phyloP scores from a whole-genome alignment of 345 rosid species.

The Aurinia saxatilis region DNA sequence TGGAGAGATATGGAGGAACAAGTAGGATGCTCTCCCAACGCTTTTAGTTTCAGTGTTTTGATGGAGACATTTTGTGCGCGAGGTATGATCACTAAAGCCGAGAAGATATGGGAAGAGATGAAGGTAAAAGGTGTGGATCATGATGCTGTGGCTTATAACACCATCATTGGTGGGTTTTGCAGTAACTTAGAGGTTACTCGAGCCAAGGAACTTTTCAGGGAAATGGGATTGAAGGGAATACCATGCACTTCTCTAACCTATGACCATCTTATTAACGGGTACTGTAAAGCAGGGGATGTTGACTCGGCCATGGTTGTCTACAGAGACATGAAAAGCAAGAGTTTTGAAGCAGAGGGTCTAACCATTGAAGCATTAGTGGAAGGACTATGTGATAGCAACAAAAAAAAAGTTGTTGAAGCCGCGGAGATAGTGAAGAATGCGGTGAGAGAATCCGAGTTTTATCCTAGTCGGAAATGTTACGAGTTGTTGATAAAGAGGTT shows the following conservation, averaged over 20 bases:
- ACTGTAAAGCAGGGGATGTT: conserved; percentile 48
- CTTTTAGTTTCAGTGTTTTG: conserved; percentile 45
- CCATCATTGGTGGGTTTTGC: conserved; percentile 64
- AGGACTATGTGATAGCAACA: conserved; percentile 35
- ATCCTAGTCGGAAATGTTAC: conserved; percentile 45
- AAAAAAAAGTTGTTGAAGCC: conserved; percentile 41
- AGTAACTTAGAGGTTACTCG: conserved; percentile 38
- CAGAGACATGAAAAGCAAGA: conserved; percentile 51
- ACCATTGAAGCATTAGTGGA: conserved; percentile 41
- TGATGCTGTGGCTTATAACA: conserved; percentile 56
- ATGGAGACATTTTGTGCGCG: conserved; percentile 46
- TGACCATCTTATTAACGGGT: conserved; percentile 58
- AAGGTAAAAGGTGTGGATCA: conserved; percentile 35
- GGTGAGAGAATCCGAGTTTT: conserved; percentile 29
- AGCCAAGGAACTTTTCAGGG: conserved; percentile 50
- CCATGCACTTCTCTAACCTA: conserved; percentile 40
- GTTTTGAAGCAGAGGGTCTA: conserved; percentile 37
- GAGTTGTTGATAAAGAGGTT: conserved; percentile 49
- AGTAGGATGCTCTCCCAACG: conserved; percentile 37
- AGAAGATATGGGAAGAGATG: conserved; percentile 65
- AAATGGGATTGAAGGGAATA: conserved; percentile 50
- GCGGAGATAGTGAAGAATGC: conserved; percentile 38
- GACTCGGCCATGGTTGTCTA: conserved; percentile 48
- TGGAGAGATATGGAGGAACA: conserved; percentile 60
- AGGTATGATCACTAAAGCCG: conserved; percentile 58